These are phyloP conservation scores for Debaryomyces tyrocola DNA, from an alignment of 805 yeast species.

Conservation along the genomic window DNA sequence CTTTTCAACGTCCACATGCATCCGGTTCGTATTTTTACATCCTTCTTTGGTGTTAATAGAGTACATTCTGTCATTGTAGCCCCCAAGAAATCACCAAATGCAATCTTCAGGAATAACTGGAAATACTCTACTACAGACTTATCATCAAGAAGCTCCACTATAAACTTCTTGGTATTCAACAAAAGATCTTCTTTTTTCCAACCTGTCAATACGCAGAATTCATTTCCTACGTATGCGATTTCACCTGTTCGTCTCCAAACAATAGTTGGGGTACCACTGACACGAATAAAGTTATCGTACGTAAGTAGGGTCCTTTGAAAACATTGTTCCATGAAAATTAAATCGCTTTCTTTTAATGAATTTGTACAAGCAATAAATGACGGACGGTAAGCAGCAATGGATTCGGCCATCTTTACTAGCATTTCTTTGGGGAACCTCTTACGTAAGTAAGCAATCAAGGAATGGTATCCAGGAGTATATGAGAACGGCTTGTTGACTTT, in stretches of 20 bases:
- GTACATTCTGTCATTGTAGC: slow-evolving; percentile 85
- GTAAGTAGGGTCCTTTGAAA: slow-evolving; percentile 90
- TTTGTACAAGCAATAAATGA: slow-evolving; percentile 91
- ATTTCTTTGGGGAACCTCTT: slow-evolving; percentile 67
- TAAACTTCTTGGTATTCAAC: slow-evolving; percentile 62
- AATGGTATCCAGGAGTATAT: slow-evolving; percentile 89
- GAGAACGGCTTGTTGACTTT: slow-evolving; percentile 75
- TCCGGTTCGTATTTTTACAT: slow-evolving; percentile 65
- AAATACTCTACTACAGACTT: slow-evolving; percentile 84
- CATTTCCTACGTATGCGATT: slow-evolving; percentile 92
- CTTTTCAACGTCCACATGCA: slow-evolving; percentile 92
- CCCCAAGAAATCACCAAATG: slow-evolving; percentile 89
- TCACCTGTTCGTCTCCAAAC: slow-evolving; percentile 97
- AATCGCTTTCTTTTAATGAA: slow-evolving; percentile 83
- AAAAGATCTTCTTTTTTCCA: slow-evolving; percentile 77
- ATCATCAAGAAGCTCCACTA: slow-evolving; percentile 85
- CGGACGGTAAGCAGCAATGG: slow-evolving; percentile 89
- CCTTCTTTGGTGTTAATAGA: slow-evolving; percentile 55
- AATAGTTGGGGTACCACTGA: slow-evolving; percentile 90
- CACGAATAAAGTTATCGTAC: slow-evolving; percentile 78
- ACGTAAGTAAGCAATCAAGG: slow-evolving; percentile 69
- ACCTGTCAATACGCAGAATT: slow-evolving; percentile 86
- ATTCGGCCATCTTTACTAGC: slow-evolving; percentile 78
- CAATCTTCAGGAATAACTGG: slow-evolving; percentile 76
- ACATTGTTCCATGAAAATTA: slow-evolving; percentile 94